Base-by-base conservation (phyloP, 2,329 filamentous ascomycete genomes). In the Pseudogymnoascus pannorum region DNA sequence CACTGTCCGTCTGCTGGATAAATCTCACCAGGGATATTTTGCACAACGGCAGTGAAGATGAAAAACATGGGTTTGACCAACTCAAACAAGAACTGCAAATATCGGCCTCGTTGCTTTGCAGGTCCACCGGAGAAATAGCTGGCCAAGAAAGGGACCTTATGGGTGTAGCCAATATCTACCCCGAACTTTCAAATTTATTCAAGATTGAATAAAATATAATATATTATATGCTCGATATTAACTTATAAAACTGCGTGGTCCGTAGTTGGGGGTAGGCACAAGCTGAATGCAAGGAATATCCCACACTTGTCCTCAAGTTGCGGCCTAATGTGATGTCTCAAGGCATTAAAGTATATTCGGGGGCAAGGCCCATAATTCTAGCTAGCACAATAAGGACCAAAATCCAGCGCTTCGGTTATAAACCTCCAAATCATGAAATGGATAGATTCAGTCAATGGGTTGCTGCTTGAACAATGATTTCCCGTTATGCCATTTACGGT, bases 381-480 rank as follows among this genome's bases (percentile, higher is more conserved):
- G n/a, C 48, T 14, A 54, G 5, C 48, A 14, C 33, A 29, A 54
- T 5, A 54, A 54, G n/a, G 16, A 51, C 22, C 24, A 6, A 31
- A 31, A 54, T 20, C 48, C n/a, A 54, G 29, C 14, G 26, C 12
- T 5, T 54, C 18, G 16, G 26, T 16, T 8, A 9, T n/a, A 22
- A 40, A 26, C 42, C 12, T 14, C 12, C 20, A 48, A 26, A 12
- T 22, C 40, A 51, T 20, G 26, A 33, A 1, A 33, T 31, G 7
- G 9, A 31, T 31, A 18, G 2, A 31, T 54, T 63, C 33, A 72
- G 70, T 81, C 79, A 66, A 81, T 79, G 51, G 87, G 85, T 73
- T 87, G 85, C 79, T 97, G 92, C 76, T 97, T 97, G 74, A 97
- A 97, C 69, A 97, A 82, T 69, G 91, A 96, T 78, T 97, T 97